Conservation (phyloP, 805 yeast species). For the Ogataea nakhonphanomensis region DNA sequence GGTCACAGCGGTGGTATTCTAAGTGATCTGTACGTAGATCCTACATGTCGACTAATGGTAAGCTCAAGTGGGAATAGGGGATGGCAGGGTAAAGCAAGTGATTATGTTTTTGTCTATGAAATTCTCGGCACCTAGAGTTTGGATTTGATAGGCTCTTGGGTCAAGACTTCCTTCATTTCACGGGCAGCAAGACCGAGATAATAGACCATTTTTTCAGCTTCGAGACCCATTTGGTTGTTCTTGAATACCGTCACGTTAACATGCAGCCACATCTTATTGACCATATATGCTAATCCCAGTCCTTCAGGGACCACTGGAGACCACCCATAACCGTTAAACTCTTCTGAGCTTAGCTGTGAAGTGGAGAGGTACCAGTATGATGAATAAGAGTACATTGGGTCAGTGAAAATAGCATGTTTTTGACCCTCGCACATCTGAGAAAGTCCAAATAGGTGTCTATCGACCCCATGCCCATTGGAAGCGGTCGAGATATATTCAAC, state of each 20-base stretch:
- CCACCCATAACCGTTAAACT: conserved; percentile 93
- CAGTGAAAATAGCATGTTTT: conserved; percentile 67
- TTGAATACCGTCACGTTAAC: conserved; percentile 78
- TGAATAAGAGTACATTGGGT: conserved; percentile 74
- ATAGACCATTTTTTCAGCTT: conserved; percentile 56
- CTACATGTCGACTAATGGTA: conserved; percentile 81
- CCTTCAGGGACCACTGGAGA: conserved; percentile 94
- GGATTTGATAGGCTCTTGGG: conserved; percentile 22
- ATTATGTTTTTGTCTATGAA: conserved; percentile 78
- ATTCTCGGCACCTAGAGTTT: conserved; percentile 44
- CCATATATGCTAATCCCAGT: conserved; percentile 89
- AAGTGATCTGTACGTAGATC: conserved; percentile 76
- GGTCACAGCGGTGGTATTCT: conserved; percentile 95
- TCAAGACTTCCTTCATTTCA: conserved; percentile 68
- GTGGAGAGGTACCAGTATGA: conserved; percentile 84
- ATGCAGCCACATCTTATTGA: conserved; percentile 80
- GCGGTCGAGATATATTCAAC: conserved; percentile 72
- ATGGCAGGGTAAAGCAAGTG: conserved; percentile 84
- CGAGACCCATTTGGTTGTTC: conserved; percentile 53
- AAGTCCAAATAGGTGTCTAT: conserved; percentile 89
- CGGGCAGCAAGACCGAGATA: conserved; percentile 76
- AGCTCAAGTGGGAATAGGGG: conserved; percentile 95
- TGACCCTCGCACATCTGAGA: conserved; percentile 63
- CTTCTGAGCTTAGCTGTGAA: conserved; percentile 82
- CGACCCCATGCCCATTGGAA: conserved; percentile 83